phyloP scores from a whole-genome alignment of 2,329 filamentous ascomycete genomes.

The Cercospora beticola region DNA sequence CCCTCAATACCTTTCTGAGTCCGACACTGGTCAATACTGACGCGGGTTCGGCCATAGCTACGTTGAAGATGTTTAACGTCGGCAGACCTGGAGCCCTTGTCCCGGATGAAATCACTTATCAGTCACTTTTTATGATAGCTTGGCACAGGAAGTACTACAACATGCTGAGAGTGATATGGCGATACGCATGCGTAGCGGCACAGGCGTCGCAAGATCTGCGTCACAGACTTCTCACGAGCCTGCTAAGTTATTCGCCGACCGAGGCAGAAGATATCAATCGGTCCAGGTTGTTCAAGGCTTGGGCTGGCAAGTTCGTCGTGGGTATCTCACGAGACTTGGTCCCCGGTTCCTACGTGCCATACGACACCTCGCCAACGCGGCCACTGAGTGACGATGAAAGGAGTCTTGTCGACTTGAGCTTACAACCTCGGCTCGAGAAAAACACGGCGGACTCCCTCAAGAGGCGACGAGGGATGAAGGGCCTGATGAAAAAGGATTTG shows the following conservation, averaged over 20 bases:
- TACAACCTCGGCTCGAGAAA: not conserved
- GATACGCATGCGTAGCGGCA: constrained; percentile 35
- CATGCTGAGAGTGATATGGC: constrained; percentile 37
- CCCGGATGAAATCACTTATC: constrained; percentile 21
- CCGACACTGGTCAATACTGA: constrained; percentile 20
- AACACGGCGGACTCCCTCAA: not conserved
- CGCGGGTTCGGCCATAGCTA: constrained; percentile 20
- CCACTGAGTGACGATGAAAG: not conserved
- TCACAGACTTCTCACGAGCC: constrained; percentile 16
- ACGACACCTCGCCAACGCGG: not conserved
- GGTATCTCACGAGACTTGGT: constrained; percentile 17
- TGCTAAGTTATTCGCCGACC: constrained; percentile 10
- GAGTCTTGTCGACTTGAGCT: not conserved
- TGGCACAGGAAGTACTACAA: constrained; percentile 31
- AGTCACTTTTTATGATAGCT: constrained; percentile 30
- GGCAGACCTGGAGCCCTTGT: constrained; percentile 15
- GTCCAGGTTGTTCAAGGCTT: constrained; percentile 21
- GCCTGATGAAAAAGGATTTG: not conserved
- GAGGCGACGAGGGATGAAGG: not conserved
- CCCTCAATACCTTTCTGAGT: constrained; percentile 32
- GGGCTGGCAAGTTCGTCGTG: constrained; percentile 31
- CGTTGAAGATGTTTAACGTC: constrained; percentile 21
- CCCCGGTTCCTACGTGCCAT: not conserved
- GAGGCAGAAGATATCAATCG: not conserved
- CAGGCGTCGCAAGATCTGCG: constrained; percentile 21